phyloP scores from a whole-genome alignment of 345 rosid genomes.

The Geranium rotundifolium region DNA sequence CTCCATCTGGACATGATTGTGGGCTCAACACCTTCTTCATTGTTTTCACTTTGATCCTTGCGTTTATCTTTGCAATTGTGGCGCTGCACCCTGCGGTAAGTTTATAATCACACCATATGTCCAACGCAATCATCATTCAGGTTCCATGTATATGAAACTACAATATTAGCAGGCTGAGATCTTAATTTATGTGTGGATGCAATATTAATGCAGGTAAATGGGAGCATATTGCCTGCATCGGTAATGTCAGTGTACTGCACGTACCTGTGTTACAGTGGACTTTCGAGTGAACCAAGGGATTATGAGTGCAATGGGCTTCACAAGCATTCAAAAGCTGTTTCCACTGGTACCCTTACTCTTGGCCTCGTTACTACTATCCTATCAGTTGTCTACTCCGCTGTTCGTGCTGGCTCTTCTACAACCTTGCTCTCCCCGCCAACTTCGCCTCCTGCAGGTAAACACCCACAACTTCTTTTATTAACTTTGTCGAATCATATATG shows the following conservation, averaged over 20 bases:
- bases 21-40: conserved; percentile 89
- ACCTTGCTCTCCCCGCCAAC: conserved; percentile 75
- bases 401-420: conserved; percentile 96
- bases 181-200: conserved; percentile 2
- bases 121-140: neutral
- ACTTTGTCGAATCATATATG: too few species aligned
- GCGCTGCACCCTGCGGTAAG: conserved; percentile 92
- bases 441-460: conserved; percentile 85
- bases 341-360: conserved; percentile 76
- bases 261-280: conserved; percentile 96
- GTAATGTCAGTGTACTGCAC: conserved; percentile 83
- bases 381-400: conserved; percentile 94
- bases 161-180: neutral
- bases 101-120: conserved; percentile 5
- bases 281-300: conserved; percentile 92
- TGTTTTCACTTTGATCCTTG: conserved; percentile 55
- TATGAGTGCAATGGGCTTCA: conserved; percentile 93
- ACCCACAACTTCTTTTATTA: neutral
- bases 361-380: conserved; percentile 84
- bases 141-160: neutral
- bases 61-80: conserved; percentile 61
- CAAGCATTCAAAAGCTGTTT: conserved; percentile 75
- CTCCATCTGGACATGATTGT: conserved; percentile 96
- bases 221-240: conserved; percentile 94
- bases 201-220: conserved; percentile 46